A percentile compares a stretch with the other conserved stretches of the same genome.
Evolutionary conservation across 2,329 filamentous ascomycete genomes (phyloP).

Genomic region (Colletotrichum lentis): DNA sequence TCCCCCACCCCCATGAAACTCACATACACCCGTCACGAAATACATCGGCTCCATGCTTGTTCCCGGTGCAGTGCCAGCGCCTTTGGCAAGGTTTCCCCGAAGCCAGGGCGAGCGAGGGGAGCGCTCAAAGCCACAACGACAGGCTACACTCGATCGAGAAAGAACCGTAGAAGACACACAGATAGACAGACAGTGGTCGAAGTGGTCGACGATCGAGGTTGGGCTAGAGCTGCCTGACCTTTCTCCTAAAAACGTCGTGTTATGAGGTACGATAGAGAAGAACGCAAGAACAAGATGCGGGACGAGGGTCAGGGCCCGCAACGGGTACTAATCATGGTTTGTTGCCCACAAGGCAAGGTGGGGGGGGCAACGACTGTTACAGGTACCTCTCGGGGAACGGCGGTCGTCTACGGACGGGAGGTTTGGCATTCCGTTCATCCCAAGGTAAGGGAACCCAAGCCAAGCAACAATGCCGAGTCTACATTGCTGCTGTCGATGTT

Average conservation of each 20-base stretch:
- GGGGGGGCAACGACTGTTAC: not conserved
- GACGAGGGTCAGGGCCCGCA: not conserved
- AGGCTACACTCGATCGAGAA: not conserved
- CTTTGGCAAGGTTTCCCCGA: not conserved
- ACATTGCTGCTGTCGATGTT: not conserved
- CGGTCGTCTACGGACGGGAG: not conserved
- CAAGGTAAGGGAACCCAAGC: not conserved
- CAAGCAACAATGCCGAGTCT: not conserved
- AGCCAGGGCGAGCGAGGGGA: not conserved
- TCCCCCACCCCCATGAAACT: not conserved
- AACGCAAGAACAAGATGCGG: not conserved
- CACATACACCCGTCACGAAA: not conserved
- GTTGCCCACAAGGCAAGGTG: not conserved
- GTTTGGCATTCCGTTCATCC: not conserved
- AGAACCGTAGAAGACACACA: not conserved
- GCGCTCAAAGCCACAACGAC: not conserved
- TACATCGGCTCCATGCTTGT: not conserved
- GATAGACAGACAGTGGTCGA: not conserved
- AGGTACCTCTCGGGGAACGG: not conserved
- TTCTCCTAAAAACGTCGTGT: not conserved
- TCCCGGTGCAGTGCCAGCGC: not conserved
- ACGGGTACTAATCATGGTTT: conserved; percentile 11
- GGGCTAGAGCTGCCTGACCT: not conserved
- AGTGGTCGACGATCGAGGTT: not conserved
- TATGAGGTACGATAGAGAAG: not conserved